Evolutionary conservation across 1,139 yeast species (phyloP).

Genomic region (Nematodospora anomalae): DNA sequence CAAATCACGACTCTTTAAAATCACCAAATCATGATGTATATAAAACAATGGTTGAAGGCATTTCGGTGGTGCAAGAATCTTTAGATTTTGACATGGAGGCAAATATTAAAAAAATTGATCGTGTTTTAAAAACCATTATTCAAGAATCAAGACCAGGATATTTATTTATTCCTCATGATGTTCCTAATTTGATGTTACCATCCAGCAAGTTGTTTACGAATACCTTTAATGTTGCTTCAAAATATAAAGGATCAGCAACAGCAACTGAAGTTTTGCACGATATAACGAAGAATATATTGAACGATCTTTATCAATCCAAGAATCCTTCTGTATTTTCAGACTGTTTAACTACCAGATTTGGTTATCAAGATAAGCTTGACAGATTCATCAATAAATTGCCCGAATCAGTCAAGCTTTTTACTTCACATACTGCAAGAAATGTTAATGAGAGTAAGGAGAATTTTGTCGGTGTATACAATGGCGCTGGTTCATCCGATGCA

Average conservation of each 20-base stretch:
- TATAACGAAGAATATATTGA: conserved; percentile 48
- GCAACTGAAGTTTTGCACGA: conserved; percentile 27
- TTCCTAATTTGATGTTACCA: conserved; percentile 53
- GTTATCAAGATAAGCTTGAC: conserved; percentile 40
- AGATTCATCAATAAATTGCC: conserved; percentile 43
- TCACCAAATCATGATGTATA: conserved; percentile 62
- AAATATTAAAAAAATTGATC: conserved; percentile 51
- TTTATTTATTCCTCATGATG: conserved; percentile 70
- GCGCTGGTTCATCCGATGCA: conserved; percentile 30
- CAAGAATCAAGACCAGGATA: conserved; percentile 74
- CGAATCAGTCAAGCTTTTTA: conserved; percentile 27
- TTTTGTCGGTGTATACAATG: conserved; percentile 67
- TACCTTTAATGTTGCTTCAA: conserved; percentile 28
- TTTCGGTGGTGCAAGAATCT: conserved; percentile 60
- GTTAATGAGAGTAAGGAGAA: conserved; percentile 60
- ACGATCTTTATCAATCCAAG: conserved; percentile 48
- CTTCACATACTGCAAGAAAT: conserved; percentile 48
- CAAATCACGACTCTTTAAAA: conserved; percentile 46
- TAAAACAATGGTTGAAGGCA: conserved; percentile 57
- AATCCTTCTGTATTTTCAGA: conserved; percentile 70
- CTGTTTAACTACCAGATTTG: conserved; percentile 59
- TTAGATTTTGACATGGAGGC: conserved; percentile 53
- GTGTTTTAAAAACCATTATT: conserved; percentile 56
- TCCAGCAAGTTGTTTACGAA: conserved; percentile 25
- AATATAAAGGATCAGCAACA: conserved; percentile 17